Conservation (phyloP, 495 filamentous ascomycete species). For the Alectoria sarmentosa region DNA sequence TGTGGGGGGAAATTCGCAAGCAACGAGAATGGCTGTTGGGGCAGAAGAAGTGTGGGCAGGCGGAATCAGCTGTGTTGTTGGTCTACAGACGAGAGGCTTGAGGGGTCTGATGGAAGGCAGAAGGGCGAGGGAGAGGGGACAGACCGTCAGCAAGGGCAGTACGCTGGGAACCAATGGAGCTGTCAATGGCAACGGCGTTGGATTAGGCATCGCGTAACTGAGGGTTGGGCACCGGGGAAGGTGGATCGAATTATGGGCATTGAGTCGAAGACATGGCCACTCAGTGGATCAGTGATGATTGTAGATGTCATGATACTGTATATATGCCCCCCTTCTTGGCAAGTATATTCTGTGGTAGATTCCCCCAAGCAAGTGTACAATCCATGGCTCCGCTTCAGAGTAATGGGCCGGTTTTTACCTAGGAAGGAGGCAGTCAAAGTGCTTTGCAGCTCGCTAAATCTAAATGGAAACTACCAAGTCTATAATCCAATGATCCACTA, state of each 20-base stretch:
- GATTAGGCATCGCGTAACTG: constrained; percentile 15
- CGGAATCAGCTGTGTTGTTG: constrained; percentile 87
- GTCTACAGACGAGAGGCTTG: constrained; percentile 86
- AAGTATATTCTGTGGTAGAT: background rate
- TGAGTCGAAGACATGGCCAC: background rate
- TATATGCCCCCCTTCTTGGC: background rate
- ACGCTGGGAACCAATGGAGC: constrained; percentile 25
- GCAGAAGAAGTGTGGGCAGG: constrained; percentile 60
- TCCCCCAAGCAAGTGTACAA: background rate
- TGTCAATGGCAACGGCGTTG: constrained; percentile 7
- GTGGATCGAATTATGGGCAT: too few species aligned
- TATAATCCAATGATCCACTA: background rate
- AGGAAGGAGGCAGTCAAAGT: background rate
- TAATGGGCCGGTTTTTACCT: background rate
- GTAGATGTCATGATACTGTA: background rate
- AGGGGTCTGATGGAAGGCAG: constrained; percentile 93
- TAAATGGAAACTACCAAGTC: background rate
- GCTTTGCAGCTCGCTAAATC: background rate
- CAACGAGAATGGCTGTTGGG: constrained; percentile 35
- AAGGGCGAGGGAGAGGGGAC: constrained; percentile 66
- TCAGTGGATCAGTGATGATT: background rate
- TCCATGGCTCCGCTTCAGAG: background rate
- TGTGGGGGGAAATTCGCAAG: constrained; percentile 40
- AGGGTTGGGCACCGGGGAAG: background rate
- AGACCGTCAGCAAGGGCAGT: constrained; percentile 20